A percentile compares a stretch with the other conserved stretches of the same genome.
Conservation (phyloP, 108 stramenopile species). For the Pseudonitzschia multiseries region DNA sequence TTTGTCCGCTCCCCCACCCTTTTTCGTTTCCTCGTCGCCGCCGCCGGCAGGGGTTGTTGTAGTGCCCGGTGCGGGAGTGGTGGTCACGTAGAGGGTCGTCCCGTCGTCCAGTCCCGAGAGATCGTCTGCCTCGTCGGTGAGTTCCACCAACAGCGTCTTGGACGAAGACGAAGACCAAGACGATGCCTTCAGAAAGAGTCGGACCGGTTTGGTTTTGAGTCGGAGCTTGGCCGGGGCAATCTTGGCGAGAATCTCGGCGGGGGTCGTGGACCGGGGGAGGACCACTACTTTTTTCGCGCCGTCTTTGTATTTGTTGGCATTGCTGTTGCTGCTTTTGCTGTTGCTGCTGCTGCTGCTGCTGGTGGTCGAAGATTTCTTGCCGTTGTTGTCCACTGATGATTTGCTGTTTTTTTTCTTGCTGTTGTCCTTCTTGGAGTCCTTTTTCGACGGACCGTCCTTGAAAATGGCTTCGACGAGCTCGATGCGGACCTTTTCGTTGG, state of each 20-base stretch:
- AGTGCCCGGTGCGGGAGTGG: not conserved
- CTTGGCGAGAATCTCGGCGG: conserved; percentile 35
- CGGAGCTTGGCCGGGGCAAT: conserved; percentile 47
- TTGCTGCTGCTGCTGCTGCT: too few relatives aligned
- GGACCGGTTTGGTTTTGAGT: conserved; percentile 48
- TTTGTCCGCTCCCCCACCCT: conserved; percentile 11
- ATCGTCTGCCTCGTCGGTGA: conserved; percentile 42
- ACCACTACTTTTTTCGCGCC: conserved; percentile 56
- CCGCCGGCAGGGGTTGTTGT: too few relatives aligned
- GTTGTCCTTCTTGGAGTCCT: conserved; percentile 6
- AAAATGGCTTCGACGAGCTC: conserved; percentile 60
- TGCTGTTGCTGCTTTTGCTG: conserved; percentile 14
- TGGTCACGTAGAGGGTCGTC: conserved; percentile 44
- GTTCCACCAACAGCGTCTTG: not conserved
- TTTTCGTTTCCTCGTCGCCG: conserved; percentile 2
- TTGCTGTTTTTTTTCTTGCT: not conserved
- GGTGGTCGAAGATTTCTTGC: too few relatives aligned
- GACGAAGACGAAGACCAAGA: too few relatives aligned
- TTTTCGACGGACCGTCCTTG: not conserved
- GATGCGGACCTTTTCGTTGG: conserved; percentile 36
- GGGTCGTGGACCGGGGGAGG: conserved; percentile 31
- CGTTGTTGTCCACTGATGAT: too few relatives aligned
- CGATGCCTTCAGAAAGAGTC: conserved; percentile 41
- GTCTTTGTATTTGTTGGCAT: conserved; percentile 36
- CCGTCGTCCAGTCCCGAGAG: conserved; percentile 54